Conservation (phyloP, 225 moss, liverwort and hornwort genomes). For the Ulota crispa region DNA sequence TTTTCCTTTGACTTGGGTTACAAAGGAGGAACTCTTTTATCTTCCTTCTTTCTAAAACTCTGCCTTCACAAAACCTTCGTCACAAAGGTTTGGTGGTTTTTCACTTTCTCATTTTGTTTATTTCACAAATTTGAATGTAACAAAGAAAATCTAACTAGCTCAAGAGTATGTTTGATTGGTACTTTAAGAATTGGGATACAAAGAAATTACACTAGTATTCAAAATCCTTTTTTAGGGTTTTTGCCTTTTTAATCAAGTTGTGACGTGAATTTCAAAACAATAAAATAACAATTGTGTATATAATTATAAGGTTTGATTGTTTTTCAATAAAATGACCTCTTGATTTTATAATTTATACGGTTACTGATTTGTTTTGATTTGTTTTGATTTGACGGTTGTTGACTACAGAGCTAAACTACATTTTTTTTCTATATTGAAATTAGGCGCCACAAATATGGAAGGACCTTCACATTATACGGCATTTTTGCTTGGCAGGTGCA, state of each 20-base stretch:
- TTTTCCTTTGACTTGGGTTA: not conserved
- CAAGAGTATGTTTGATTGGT: accelerated
- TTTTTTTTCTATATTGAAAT: not conserved
- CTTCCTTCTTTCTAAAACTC: not conserved
- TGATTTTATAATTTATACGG: not conserved
- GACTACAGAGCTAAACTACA: not conserved
- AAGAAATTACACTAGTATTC: accelerated
- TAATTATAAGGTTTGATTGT: not conserved
- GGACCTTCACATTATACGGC: not conserved
- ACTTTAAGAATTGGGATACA: no score
- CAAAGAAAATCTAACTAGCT: accelerated
- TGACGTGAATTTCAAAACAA: not conserved
- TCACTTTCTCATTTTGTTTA: not conserved
- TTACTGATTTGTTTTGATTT: not conserved
- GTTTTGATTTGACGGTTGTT: not conserved
- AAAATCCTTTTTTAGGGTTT: slow-evolving; percentile 2
- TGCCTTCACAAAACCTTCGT: not conserved
- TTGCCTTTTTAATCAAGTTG: not conserved
- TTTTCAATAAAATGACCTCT: not conserved
- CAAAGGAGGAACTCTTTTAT: accelerated
- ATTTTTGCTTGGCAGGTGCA: slow-evolving; percentile 26
- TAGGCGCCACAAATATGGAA: not conserved
- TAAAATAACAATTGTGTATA: not conserved
- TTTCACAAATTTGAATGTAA: accelerated
- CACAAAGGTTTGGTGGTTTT: not conserved